These are phyloP conservation scores for Pseudogymnoascus verrucosus DNA, from an alignment of 2,329 filamentous ascomycete genomes.

Conservation along the genomic window DNA sequence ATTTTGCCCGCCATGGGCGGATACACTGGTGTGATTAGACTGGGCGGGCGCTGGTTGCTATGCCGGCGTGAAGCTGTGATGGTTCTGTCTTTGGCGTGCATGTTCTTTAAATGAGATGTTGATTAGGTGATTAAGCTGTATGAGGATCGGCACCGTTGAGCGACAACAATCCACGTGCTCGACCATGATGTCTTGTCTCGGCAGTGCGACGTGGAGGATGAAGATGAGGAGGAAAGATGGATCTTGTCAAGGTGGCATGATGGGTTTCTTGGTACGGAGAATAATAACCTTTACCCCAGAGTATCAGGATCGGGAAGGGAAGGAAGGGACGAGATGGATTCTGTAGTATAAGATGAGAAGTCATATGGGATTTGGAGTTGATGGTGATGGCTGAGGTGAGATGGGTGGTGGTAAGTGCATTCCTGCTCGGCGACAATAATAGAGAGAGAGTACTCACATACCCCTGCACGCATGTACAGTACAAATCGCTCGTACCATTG, in stretches of 20 bases:
- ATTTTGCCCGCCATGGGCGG: background rate
- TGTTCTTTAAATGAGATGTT: background rate
- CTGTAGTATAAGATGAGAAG: background rate
- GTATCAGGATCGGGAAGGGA: background rate
- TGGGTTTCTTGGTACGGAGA: background rate
- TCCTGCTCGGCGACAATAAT: background rate
- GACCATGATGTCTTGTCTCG: background rate
- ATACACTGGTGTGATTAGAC: background rate
- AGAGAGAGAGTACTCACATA: background rate
- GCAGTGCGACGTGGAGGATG: background rate
- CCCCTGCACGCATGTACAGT: background rate
- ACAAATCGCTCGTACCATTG: background rate
- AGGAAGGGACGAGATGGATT: background rate
- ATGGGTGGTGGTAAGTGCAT: too few relatives aligned
- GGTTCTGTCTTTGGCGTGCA: background rate
- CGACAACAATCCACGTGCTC: background rate
- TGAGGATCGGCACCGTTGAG: background rate
- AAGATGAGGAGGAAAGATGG: background rate
- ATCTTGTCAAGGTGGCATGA: background rate
- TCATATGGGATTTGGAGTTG: background rate
- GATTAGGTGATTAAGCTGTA: conserved; percentile 2
- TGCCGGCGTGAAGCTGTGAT: background rate
- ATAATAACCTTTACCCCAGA: background rate
- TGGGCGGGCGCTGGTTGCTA: background rate
- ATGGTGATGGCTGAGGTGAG: background rate